Conservation (phyloP, 768 basidiomycete genomes). For the Arthromyces matolae region DNA sequence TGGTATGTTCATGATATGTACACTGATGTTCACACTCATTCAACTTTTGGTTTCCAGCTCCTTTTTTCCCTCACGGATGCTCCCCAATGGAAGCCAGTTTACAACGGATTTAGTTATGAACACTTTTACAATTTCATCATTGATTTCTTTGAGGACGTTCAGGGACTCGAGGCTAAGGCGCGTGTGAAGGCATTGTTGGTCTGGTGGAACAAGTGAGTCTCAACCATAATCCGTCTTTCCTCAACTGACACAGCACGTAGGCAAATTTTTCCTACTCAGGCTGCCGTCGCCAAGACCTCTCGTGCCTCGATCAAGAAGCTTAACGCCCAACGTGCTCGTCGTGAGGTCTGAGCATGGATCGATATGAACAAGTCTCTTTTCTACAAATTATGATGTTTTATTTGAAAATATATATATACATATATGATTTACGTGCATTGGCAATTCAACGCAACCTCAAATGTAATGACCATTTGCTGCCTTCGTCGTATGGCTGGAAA, state of each 20-base stretch:
- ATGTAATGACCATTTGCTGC: too few species aligned
- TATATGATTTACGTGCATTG: too few species aligned
- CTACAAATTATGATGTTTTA: too few species aligned
- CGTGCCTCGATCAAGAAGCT: not conserved
- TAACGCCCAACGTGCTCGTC: not conserved
- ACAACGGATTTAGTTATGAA: slow-evolving; percentile 20
- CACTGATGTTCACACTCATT: not conserved
- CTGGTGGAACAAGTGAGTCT: slow-evolving; percentile 18
- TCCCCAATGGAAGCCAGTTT: slow-evolving; percentile 13
- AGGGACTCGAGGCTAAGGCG: not conserved
- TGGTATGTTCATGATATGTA: slow-evolving; percentile 22
- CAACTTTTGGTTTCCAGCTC: slow-evolving; percentile 11
- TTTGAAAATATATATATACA: too few species aligned
- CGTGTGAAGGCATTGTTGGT: slow-evolving; percentile 1
- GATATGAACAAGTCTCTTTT: too few species aligned
- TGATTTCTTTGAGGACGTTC: slow-evolving; percentile 21
- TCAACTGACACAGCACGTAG: not conserved
- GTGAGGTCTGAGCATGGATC: too few species aligned
- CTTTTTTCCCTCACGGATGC: slow-evolving; percentile 18
- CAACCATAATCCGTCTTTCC: not conserved
- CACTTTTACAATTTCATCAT: slow-evolving; percentile 22
- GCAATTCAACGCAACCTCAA: too few species aligned
- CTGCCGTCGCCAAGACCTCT: not conserved
- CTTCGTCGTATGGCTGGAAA: too few species aligned
- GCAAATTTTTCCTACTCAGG: not conserved